Evolutionary conservation across 2,329 filamentous ascomycete genomes (phyloP).

Genomic region (Microdochium paspali): DNA sequence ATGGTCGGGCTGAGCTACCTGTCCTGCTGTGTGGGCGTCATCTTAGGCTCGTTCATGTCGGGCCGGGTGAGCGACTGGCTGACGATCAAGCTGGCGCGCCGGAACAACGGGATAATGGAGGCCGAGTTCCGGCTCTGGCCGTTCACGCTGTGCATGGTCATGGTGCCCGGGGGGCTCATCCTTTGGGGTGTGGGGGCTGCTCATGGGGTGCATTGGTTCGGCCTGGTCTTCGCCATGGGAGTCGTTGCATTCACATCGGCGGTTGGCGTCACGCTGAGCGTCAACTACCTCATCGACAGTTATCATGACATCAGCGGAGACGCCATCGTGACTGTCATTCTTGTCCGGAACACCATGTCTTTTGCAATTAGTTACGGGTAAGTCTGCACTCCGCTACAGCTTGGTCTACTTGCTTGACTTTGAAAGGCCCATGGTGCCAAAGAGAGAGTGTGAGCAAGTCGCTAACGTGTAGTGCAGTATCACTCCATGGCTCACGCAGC

Average conservation of each 20-base stretch:
- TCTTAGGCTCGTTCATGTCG: constrained; percentile 17
- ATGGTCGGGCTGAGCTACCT: constrained; percentile 29
- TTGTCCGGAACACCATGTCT: constrained; percentile 28
- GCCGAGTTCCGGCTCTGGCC: constrained; percentile 32
- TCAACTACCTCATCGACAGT: constrained; percentile 30
- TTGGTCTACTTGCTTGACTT: too few relatives aligned
- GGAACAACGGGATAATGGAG: constrained; percentile 29
- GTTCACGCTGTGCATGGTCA: constrained; percentile 18
- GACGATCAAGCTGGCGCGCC: constrained; percentile 25
- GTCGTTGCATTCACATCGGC: constrained; percentile 21
- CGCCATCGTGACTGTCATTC: constrained; percentile 26
- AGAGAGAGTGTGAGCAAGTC: constrained; percentile 2
- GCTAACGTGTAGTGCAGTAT: constrained; percentile 14
- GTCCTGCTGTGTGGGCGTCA: constrained; percentile 23
- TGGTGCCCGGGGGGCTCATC: constrained; percentile 12
- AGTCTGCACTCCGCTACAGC: constrained; percentile 12
- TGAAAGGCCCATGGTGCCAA: too few relatives aligned
- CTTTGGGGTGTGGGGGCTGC: constrained; percentile 19
- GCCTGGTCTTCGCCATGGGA: constrained; percentile 29
- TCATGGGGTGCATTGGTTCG: constrained; percentile 29
- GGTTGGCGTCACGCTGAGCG: constrained; percentile 24
- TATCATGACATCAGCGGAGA: constrained; percentile 30
- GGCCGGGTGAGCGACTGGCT: constrained; percentile 27
- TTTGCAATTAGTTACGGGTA: constrained; percentile 25
- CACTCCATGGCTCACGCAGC: constrained; percentile 31